phyloP scores from a whole-genome alignment of 2,329 filamentous ascomycete genomes.

The Fusarium foetens region DNA sequence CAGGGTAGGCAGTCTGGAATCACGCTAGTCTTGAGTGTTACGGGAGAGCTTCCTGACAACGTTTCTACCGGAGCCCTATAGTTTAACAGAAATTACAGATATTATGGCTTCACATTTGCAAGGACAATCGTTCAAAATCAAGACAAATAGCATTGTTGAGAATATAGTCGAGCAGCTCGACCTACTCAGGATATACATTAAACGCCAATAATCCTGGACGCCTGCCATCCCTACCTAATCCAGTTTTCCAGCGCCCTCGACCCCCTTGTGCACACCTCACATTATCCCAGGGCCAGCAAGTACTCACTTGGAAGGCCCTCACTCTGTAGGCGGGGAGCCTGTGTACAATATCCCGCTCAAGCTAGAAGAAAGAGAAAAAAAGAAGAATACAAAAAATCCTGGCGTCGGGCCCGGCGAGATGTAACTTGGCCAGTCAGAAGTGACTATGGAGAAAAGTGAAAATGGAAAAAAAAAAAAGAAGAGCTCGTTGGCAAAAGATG shows the following conservation, averaged over 20 bases:
- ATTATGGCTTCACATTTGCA: not conserved
- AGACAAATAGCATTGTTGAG: conserved; percentile 40
- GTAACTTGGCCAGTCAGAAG: conserved; percentile 24
- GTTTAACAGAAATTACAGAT: not conserved
- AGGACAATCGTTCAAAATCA: conserved; percentile 1
- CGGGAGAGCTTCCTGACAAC: not conserved
- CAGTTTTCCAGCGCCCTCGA: conserved; percentile 30
- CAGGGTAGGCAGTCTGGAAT: not conserved
- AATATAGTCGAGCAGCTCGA: conserved; percentile 37
- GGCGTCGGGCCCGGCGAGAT: conserved; percentile 38
- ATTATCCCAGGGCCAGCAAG: conserved; percentile 36
- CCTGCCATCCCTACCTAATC: conserved; percentile 29
- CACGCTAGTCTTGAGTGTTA: not conserved
- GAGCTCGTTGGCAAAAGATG: conserved; percentile 28
- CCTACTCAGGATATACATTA: conserved; percentile 41
- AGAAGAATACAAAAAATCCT: conserved; percentile 30
- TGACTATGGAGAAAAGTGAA: conserved; percentile 9
- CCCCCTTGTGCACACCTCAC: conserved; percentile 28
- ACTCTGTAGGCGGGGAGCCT: conserved; percentile 3
- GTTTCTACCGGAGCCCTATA: fast-evolving
- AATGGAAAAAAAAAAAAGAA: not conserved
- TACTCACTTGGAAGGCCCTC: conserved; percentile 16
- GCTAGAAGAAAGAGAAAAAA: not conserved
- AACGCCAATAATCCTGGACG: conserved; percentile 38
- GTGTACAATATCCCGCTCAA: conserved; percentile 10